Conservation (phyloP, 306 rosid species). For the Oxytropis ochrocephala region DNA sequence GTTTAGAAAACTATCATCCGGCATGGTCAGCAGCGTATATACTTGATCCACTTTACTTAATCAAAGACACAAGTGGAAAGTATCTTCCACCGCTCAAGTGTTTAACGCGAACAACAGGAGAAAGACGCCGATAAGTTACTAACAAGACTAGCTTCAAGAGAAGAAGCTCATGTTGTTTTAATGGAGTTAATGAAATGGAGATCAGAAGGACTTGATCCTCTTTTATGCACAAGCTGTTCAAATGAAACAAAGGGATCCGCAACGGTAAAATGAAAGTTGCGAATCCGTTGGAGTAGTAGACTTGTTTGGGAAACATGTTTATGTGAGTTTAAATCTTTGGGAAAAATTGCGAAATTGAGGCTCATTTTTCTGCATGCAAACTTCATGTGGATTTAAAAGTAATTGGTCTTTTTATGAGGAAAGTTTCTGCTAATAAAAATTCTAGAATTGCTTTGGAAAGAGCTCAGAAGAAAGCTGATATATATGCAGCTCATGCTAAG, state of each 20-base stretch:
- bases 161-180: conserved; percentile 90
- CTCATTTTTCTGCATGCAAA: conserved; percentile 88
- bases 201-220: conserved; percentile 94
- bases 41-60: conserved; percentile 92
- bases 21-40: conserved; percentile 97
- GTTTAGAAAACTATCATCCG: conserved; percentile 79
- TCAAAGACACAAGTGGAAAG: conserved; percentile 74
- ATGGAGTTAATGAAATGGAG: conserved; percentile 99
- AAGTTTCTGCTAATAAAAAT: conserved; percentile 59
- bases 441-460: conserved; percentile 68
- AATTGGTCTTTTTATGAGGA: conserved; percentile 88
- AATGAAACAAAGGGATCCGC: conserved; percentile 80
- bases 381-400: conserved; percentile 74
- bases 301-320: conserved; percentile 98
- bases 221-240: conserved; percentile 98
- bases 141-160: conserved; percentile 68
- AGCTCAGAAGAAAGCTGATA: conserved; percentile 92
- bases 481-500: conserved; percentile 88
- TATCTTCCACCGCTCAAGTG: conserved; percentile 92
- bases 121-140: conserved; percentile 90
- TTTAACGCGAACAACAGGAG: conserved; percentile 78
- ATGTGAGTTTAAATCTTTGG: conserved; percentile 72
- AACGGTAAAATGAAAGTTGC: conserved; percentile 90
- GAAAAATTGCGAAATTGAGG: conserved; percentile 91
- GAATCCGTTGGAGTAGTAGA: conserved; percentile 75